phyloP scores from a whole-genome alignment of 345 rosid species.

The Abelmoschus esculentus region DNA sequence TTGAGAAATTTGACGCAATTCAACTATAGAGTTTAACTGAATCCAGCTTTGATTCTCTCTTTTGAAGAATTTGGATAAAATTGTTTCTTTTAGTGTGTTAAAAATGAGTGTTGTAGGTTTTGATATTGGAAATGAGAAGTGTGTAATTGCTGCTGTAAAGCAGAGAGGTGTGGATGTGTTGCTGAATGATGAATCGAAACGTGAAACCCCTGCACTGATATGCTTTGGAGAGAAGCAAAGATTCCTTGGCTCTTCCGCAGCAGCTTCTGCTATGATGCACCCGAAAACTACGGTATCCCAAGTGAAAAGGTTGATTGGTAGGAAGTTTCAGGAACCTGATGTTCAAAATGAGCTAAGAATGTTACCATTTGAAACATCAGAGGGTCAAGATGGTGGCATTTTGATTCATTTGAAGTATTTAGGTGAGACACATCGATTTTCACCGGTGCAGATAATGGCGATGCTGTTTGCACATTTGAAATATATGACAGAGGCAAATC shows the following conservation, averaged over 20 bases:
- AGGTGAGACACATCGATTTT: constrained; percentile 41
- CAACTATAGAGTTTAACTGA: neutral
- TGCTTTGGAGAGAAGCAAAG: too few relatives aligned
- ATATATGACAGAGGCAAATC: constrained; percentile 41
- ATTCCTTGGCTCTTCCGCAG: too few relatives aligned
- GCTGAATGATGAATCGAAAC: too few relatives aligned
- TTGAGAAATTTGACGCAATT: neutral
- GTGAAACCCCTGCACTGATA: too few relatives aligned
- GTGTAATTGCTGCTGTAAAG: too few relatives aligned
- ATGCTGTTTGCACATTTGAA: constrained; percentile 64
- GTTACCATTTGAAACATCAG: constrained; percentile 45
- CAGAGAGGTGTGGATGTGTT: too few relatives aligned
- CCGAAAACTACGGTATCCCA: too few relatives aligned
- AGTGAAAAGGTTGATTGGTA: too few relatives aligned
- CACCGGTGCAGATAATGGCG: constrained; percentile 44
- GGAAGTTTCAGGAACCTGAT: too few relatives aligned
- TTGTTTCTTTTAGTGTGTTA: neutral
- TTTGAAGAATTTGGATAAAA: neutral
- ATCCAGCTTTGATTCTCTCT: neutral
- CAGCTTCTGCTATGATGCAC: too few relatives aligned
- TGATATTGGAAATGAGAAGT: too few relatives aligned
- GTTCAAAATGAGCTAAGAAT: constrained; percentile 35
- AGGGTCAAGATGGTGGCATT: constrained; percentile 44
- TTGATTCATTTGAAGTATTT: constrained; percentile 38
- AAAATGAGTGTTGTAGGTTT: too few relatives aligned